Percentiles rank a stretch among this genome's conserved stretches.
Conservation (phyloP, 495 filamentous ascomycete species). For the Aspergillus panamensis region DNA sequence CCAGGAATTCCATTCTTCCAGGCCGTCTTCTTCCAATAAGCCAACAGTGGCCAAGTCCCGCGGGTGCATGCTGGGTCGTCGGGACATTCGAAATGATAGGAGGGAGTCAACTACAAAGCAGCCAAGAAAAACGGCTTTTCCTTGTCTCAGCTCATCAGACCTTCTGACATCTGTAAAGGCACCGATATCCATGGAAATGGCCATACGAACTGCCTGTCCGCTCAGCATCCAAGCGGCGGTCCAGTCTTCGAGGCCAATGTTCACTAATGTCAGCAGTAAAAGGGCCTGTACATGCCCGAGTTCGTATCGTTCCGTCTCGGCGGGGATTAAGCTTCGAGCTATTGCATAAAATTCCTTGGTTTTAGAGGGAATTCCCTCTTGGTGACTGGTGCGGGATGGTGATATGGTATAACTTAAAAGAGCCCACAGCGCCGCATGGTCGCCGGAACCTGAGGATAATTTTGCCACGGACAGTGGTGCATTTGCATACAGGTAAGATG, state of each 20-base stretch:
- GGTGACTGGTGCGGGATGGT: slow-evolving; percentile 32
- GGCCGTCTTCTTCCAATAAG: slow-evolving; percentile 56
- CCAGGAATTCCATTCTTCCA: slow-evolving; percentile 75
- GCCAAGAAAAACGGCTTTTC: slow-evolving; percentile 53
- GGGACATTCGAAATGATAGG: slow-evolving; percentile 52
- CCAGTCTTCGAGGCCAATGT: slow-evolving; percentile 53
- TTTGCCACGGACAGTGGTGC: slow-evolving; percentile 41
- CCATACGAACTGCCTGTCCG: slow-evolving; percentile 59
- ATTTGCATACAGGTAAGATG: slow-evolving; percentile 51
- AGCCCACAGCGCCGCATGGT: slow-evolving; percentile 63
- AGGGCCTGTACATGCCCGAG: slow-evolving; percentile 63
- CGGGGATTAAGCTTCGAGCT: slow-evolving; percentile 58
- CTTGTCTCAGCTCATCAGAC: slow-evolving; percentile 41
- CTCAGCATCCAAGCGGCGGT: slow-evolving; percentile 58
- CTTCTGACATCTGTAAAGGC: slow-evolving; percentile 28
- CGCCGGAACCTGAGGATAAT: slow-evolving; percentile 45
- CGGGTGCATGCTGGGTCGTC: slow-evolving; percentile 50
- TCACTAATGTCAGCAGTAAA: slow-evolving; percentile 57
- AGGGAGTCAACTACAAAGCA: slow-evolving; percentile 66
- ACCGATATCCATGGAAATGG: slow-evolving; percentile 47
- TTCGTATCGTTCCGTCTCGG: slow-evolving; percentile 54
- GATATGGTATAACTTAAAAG: slow-evolving; percentile 54
- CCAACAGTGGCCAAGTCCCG: slow-evolving; percentile 45
- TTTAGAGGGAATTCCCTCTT: slow-evolving; percentile 25
- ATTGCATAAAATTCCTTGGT: slow-evolving; percentile 51